A percentile compares a stretch with the other conserved stretches of the same genome.
These are phyloP conservation scores for Xylona heveae DNA, from an alignment of 495 filamentous ascomycete species.

Conservation along the genomic window DNA sequence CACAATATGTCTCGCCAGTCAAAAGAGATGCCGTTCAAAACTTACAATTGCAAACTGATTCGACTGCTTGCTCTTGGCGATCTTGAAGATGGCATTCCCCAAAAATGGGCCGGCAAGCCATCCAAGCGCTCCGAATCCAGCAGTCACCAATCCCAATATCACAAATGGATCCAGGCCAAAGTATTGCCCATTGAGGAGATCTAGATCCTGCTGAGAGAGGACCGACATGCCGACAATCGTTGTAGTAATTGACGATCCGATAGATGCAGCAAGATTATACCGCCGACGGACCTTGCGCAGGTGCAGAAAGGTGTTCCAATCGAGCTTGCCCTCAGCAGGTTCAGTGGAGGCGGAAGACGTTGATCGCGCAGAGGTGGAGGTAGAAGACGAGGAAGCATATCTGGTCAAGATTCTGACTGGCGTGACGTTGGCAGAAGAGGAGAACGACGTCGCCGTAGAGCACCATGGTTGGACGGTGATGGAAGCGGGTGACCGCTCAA, in stretches of 20 bases:
- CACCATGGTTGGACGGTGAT: no score
- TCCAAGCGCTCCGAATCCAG: constrained; percentile 50
- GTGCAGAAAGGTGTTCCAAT: constrained; percentile 88
- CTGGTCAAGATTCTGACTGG: no score
- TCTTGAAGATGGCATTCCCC: constrained; percentile 54
- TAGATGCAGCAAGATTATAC: constrained; percentile 55
- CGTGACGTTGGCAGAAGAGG: no score
- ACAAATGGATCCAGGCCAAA: constrained; percentile 72
- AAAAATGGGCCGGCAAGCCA: constrained; percentile 74
- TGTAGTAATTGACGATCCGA: constrained; percentile 35
- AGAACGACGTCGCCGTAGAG: no score
- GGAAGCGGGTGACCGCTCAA: no score
- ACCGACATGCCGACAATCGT: constrained; percentile 39
- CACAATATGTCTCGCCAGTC: background rate
- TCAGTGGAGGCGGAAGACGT: constrained; percentile 11
- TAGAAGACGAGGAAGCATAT: background rate
- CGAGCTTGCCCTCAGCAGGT: constrained; percentile 25
- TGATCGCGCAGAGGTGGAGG: constrained; percentile 18
- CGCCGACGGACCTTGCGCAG: constrained; percentile 68
- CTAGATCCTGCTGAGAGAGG: constrained; percentile 42
- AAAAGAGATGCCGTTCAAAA: constrained; percentile 7
- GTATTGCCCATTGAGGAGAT: constrained; percentile 40
- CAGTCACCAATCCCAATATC: constrained; percentile 52
- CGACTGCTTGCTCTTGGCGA: constrained; percentile 40
- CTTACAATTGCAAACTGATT: constrained; percentile 43